Base-by-base conservation (phyloP, 2,329 filamentous ascomycete species). In the Fusarium sp. region DNA sequence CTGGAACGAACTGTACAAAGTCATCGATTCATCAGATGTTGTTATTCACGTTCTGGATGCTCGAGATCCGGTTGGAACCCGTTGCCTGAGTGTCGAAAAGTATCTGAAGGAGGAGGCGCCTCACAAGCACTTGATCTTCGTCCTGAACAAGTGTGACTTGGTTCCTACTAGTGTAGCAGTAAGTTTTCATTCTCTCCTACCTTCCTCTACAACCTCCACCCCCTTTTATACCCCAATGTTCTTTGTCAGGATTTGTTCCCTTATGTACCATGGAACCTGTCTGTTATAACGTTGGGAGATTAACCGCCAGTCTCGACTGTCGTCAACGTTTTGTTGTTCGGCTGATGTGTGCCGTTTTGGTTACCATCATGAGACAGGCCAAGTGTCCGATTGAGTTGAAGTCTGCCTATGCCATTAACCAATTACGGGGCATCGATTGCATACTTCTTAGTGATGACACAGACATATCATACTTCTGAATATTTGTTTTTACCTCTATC, bases 271-370 rank as follows among this genome's bases (percentile, higher is more conserved):
- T 96, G 93, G 91, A 90, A 90, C 89, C 85, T 83, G 88, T 93
- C 94, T 97, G 96, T 99, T 99, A 99, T 93, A 93, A 91, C 91
- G 89, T 93, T 98, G 96, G 96, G 91, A 98, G 89, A 99, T 90
- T 81, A 85, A 98, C 79, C 77, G 80, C 85, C 86, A 84, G 74
- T 78, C 76, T 80, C 79, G 74, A 78, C 72, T 76, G 77, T 75
- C 72, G 69, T 62, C 72, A 74, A 73, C 77, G 71, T 79, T 73
- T 56, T 77, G 77, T 77, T 78, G 75, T 75, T 50, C 85, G 88
- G 86, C 88, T 90, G 92, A 91, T 84, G 85, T 86, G 85, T 87
- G 86, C 92, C 94, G 94, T 98, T 90, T 93, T 98, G 96, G 93
- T 86, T 76, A 87, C 83, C 84, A 86, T 93, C 92, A 86, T 85